Base-by-base conservation (phyloP, 768 basidiomycete species). In the Scleroderma bovista region DNA sequence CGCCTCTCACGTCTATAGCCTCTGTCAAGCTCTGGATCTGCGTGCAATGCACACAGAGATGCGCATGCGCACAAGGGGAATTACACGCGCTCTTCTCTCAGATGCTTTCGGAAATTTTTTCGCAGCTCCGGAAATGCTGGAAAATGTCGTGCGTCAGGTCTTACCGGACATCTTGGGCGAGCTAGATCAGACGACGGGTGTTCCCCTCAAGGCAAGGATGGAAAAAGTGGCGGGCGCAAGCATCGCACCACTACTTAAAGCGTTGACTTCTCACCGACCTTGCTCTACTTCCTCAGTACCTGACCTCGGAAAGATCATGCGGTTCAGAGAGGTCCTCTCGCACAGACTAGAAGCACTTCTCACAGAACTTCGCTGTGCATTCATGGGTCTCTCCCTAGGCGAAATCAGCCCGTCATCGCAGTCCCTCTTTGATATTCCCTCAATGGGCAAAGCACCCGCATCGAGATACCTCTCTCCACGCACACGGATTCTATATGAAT, bases 11-110 rank as follows among this genome's bases (percentile, higher is more conserved):
- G 72, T 93, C 39, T 89, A 88, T 65, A 69, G 83, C 48, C 71
- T 78, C 48, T 81, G 87, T 64, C 89, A 93, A 75, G 88, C 89
- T n/a, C 72, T 93, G 49, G 92, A 93, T 62, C 75, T 90, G 47
- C 84, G 92, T 37, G 82, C 88, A 1, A 56, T 92, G 50, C 85
- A 89, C 58, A 61, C 69, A 48, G 84, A 87, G 51, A 81, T 92
- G 69, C 62, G 72, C 31, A 68, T 69, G 8, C 9, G 53, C 33
- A 47, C 64, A 2, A 51, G 53, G 2, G 49, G 51, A 26, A 52
- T 66, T 33, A 47, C 67, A 16, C 52, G 51, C 12, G 31, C 17
- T 4, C 16, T 29, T n/a, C 41, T 43, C 31, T 50, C 12, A 17
- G 48, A 34, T 54, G 59, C 16, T 31, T 61, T 19, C 10, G 61